phyloP scores from a whole-genome alignment of 495 filamentous ascomycete species.

The Aspergillus carlsbadensis region DNA sequence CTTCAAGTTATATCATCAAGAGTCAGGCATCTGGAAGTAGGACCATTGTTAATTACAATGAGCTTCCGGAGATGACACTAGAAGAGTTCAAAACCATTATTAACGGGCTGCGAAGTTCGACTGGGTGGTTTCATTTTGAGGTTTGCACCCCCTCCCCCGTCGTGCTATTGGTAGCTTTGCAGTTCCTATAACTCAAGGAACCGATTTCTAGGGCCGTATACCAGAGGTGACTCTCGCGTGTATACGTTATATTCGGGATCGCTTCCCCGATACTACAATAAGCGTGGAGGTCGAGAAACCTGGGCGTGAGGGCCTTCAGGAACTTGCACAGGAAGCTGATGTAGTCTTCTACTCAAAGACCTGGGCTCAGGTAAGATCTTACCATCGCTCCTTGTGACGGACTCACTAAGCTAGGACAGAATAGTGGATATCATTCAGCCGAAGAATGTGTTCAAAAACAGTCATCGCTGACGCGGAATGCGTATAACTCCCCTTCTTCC shows the following conservation, averaged over 20 bases:
- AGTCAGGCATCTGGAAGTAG: slow-evolving; percentile 57
- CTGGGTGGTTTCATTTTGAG: slow-evolving; percentile 76
- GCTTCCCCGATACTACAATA: slow-evolving; percentile 46
- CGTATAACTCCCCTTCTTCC: slow-evolving; percentile 36
- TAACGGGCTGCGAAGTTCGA: slow-evolving; percentile 23
- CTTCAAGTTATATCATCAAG: slow-evolving; percentile 70
- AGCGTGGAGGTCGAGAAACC: slow-evolving; percentile 76
- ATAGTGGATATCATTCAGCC: slow-evolving; percentile 46
- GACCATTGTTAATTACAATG: slow-evolving; percentile 70
- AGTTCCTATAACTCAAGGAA: slow-evolving; percentile 7
- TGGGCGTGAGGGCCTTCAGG: slow-evolving; percentile 55
- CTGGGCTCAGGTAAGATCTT: slow-evolving; percentile 62
- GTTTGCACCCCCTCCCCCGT: no score
- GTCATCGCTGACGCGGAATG: slow-evolving; percentile 36
- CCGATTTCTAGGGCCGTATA: slow-evolving; percentile 56
- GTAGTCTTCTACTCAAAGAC: slow-evolving; percentile 68
- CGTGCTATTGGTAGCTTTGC: no score
- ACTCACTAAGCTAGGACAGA: slow-evolving; percentile 24
- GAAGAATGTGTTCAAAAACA: slow-evolving; percentile 51
- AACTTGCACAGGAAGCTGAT: slow-evolving; percentile 62
- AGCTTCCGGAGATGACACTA: slow-evolving; percentile 61
- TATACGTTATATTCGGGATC: slow-evolving; percentile 54
- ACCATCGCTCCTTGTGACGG: neutral
- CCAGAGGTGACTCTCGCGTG: slow-evolving; percentile 62
- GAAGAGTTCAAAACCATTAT: slow-evolving; percentile 51